These are phyloP conservation scores for Xylaria venustula DNA, from an alignment of 495 filamentous ascomycete species.

Conservation along the genomic window DNA sequence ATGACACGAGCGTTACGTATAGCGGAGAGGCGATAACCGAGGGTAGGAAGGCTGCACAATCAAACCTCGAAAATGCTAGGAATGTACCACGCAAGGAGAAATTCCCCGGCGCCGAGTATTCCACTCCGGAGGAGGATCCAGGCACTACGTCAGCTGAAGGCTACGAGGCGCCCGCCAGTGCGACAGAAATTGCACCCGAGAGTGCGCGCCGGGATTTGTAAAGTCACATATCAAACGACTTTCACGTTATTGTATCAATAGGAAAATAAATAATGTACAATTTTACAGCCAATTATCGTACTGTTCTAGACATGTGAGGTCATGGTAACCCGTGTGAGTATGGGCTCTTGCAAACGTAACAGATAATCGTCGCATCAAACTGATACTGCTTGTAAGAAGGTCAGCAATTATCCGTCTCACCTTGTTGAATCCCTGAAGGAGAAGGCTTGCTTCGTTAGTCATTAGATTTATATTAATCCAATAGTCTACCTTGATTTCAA, in stretches of 20 bases:
- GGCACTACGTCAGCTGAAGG: constrained; percentile 33
- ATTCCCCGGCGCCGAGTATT: constrained; percentile 27
- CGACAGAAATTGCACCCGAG: constrained; percentile 23
- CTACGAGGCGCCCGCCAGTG: constrained; percentile 27
- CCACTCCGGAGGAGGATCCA: constrained; percentile 21
- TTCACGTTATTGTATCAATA: neutral
- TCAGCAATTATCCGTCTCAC: too few relatives aligned
- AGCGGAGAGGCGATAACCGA: constrained; percentile 15
- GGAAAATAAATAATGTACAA: neutral
- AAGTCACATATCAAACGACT: neutral
- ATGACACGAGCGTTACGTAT: neutral
- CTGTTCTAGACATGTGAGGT: too few relatives aligned
- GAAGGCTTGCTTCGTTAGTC: too few relatives aligned
- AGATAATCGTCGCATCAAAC: too few relatives aligned
- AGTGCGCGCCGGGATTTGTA: constrained; percentile 17
- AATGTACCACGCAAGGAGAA: constrained; percentile 17
- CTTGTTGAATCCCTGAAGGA: too few relatives aligned
- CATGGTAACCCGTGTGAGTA: neutral
- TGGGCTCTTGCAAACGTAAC: too few relatives aligned
- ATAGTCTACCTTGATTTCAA: too few relatives aligned
- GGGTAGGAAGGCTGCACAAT: constrained; percentile 21
- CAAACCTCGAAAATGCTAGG: constrained; percentile 17
- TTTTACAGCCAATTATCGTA: neutral
- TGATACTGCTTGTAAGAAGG: too few relatives aligned
- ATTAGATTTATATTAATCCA: too few relatives aligned